Conservation (phyloP, 495 filamentous ascomycete genomes). For the Aspergillus incahuasiensis region DNA sequence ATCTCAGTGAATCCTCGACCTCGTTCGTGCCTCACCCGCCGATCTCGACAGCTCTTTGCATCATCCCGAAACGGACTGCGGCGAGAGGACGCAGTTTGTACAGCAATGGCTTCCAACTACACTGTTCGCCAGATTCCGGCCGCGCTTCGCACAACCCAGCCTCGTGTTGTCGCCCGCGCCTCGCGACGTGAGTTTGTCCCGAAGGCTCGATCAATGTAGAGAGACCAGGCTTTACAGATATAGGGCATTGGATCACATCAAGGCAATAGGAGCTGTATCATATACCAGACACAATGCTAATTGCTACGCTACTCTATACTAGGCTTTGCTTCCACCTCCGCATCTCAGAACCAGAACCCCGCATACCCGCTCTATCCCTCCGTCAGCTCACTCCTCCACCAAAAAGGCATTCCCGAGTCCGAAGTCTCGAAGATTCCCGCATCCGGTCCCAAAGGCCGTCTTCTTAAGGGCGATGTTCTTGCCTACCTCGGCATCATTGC, state of each 20-base stretch:
- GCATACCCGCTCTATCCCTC: slow-evolving; percentile 83
- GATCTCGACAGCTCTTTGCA: slow-evolving; percentile 18
- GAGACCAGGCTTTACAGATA: not conserved
- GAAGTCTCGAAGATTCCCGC: slow-evolving; percentile 76
- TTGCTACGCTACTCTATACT: not conserved
- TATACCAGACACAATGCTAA: not conserved
- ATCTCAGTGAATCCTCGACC: slow-evolving; percentile 11
- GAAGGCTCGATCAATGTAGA: not conserved
- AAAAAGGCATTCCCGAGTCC: slow-evolving; percentile 65
- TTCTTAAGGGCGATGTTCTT: slow-evolving; percentile 94
- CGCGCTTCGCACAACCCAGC: slow-evolving; percentile 38
- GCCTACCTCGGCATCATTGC: slow-evolving; percentile 79
- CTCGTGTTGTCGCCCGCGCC: slow-evolving; percentile 25
- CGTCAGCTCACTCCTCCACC: slow-evolving; percentile 72
- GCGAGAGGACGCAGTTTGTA: not conserved
- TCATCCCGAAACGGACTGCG: not conserved
- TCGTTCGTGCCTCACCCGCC: slow-evolving; percentile 17
- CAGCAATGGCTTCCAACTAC: slow-evolving; percentile 37
- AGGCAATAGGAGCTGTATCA: too few species aligned
- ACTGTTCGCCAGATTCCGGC: slow-evolving; percentile 33
- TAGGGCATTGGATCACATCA: too few species aligned
- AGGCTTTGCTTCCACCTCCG: slow-evolving; percentile 36
- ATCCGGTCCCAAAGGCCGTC: slow-evolving; percentile 80
- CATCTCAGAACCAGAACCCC: slow-evolving; percentile 56
- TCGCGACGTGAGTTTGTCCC: slow-evolving; percentile 37